Percentiles rank a stretch among this genome's conserved stretches.
Conservation (phyloP, 1,284 basidiomycete genomes). For the Blastosporella zonata region DNA sequence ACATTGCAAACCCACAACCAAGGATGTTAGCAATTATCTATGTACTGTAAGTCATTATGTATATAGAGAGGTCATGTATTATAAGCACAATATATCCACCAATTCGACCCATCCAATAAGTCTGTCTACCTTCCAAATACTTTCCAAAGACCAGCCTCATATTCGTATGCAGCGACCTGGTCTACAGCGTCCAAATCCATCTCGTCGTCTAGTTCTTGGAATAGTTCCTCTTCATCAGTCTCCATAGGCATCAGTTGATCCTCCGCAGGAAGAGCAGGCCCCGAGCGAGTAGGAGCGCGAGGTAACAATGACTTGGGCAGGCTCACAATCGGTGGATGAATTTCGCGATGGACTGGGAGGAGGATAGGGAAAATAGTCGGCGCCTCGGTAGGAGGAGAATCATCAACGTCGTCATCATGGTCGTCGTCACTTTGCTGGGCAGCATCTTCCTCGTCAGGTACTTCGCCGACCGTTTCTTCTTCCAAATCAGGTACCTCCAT, state of each 20-base stretch:
- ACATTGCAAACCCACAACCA: not conserved
- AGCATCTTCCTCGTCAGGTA: not conserved
- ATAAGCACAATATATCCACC: conserved; percentile 5
- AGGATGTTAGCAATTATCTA: conserved; percentile 7
- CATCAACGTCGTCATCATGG: conserved; percentile 1
- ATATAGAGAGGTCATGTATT: no score
- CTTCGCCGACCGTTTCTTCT: conserved; percentile 13
- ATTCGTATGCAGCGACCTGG: conserved; percentile 20
- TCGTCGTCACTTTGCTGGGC: conserved; percentile 12
- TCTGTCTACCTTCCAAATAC: conserved; percentile 5
- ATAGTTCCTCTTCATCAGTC: conserved; percentile 41
- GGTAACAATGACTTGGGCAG: conserved; percentile 22
- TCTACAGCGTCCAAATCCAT: conserved; percentile 43
- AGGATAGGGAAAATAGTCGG: conserved; percentile 13
- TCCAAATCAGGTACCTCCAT: conserved; percentile 1
- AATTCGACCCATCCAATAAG: not conserved
- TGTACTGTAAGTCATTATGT: conserved; percentile 7
- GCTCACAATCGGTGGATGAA: conserved; percentile 27
- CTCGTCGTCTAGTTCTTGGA: conserved; percentile 47
- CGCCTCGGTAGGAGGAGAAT: not conserved
- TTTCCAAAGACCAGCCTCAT: conserved; percentile 30
- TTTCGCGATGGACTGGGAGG: conserved; percentile 21
- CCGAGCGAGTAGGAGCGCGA: conserved; percentile 9
- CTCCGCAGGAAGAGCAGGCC: conserved; percentile 3
- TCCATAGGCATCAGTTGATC: conserved; percentile 35